A percentile compares a stretch with the other conserved stretches of the same genome.
These are phyloP conservation scores for Saccharomyces jurei DNA, from an alignment of 805 yeast genomes.

Conservation along the genomic window DNA sequence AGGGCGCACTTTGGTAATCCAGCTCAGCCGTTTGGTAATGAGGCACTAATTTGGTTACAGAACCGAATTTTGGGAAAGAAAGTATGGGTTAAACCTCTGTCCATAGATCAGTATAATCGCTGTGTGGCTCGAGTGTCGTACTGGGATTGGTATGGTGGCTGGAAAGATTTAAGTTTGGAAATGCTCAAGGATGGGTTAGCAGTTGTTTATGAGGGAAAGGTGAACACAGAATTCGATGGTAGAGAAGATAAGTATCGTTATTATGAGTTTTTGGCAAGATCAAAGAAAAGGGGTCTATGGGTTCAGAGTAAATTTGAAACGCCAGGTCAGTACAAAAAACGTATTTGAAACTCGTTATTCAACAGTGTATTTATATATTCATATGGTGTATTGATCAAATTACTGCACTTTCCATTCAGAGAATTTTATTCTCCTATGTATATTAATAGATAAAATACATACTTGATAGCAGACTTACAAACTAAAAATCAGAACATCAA, in stretches of 20 bases:
- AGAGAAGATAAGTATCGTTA: slow-evolving; percentile 49
- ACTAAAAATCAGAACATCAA: slow-evolving; percentile 7
- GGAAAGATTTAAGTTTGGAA: slow-evolving; percentile 74
- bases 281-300: slow-evolving; percentile 62
- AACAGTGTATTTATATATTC: background rate
- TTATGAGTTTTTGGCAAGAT: slow-evolving; percentile 56
- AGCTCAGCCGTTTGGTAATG: slow-evolving; percentile 80
- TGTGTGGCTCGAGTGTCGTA: slow-evolving; percentile 71
- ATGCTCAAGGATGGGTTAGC: slow-evolving; percentile 82
- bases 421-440: background rate
- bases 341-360: slow-evolving; percentile 4
- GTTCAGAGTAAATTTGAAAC: slow-evolving; percentile 45
- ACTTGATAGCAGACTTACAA: background rate
- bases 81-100: slow-evolving; percentile 69
- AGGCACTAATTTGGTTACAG: slow-evolving; percentile 74
- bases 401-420: background rate
- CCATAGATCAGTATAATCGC: slow-evolving; percentile 82
- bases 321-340: slow-evolving; percentile 72
- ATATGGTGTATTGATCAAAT: background rate
- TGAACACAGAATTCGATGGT: slow-evolving; percentile 81
- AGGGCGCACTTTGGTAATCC: slow-evolving; percentile 90
- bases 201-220: slow-evolving; percentile 76
- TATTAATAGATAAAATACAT: background rate
- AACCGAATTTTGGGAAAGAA: slow-evolving; percentile 54
- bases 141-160: slow-evolving; percentile 52